These are phyloP conservation scores for Suillus weaverae DNA, from an alignment of 768 basidiomycete genomes.

Conservation along the genomic window DNA sequence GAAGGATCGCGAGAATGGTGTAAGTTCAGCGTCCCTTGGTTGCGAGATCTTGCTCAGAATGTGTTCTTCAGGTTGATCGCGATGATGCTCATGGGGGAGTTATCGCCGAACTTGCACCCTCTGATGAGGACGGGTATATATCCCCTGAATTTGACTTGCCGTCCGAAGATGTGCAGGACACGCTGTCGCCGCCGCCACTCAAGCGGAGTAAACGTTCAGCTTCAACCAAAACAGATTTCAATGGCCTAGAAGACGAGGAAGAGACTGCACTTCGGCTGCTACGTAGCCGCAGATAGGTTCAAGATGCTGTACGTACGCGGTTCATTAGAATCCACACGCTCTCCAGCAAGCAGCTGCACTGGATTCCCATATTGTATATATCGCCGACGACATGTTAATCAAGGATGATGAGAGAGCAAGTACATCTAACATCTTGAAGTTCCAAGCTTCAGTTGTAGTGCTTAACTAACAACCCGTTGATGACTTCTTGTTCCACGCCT, in stretches of 20 bases:
- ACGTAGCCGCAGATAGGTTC: slow-evolving; percentile 24
- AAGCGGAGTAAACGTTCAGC: slow-evolving; percentile 32
- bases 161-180: slow-evolving; percentile 33
- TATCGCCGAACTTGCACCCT: slow-evolving; percentile 37
- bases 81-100: slow-evolving; percentile 27
- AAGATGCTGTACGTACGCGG: neutral
- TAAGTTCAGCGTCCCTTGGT: slow-evolving; percentile 15
- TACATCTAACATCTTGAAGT: slow-evolving; percentile 8
- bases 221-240: slow-evolving; percentile 16
- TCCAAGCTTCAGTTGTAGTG: slow-evolving; percentile 51
- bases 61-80: slow-evolving; percentile 19
- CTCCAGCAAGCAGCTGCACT: neutral
- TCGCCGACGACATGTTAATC: neutral
- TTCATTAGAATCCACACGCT: neutral
- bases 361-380: neutral
- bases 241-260: slow-evolving; percentile 54
- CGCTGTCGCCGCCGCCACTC: slow-evolving; percentile 23
- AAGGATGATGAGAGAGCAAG: slow-evolving; percentile 1
- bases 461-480: slow-evolving; percentile 55
- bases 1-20: slow-evolving; percentile 68
- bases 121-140: slow-evolving; percentile 63
- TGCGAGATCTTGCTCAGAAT: neutral
- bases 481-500: slow-evolving; percentile 53
- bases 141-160: slow-evolving; percentile 69
- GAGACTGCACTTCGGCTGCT: slow-evolving; percentile 65